Evolutionary conservation across 78 protist genomes (phyloP).

Genomic region (Dictyostelium firmibasis): DNA sequence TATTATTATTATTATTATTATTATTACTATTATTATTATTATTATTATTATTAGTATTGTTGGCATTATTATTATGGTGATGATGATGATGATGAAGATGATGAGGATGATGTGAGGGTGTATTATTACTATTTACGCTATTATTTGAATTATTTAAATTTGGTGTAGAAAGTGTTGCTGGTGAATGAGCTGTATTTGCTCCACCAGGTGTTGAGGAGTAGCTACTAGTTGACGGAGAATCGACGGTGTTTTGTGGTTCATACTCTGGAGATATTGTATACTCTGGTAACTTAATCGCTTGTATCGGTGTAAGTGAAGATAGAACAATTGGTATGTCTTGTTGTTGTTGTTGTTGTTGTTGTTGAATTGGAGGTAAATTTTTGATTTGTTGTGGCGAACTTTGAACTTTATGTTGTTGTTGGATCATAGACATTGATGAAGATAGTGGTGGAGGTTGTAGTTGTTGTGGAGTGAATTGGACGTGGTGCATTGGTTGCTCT

Average conservation of each 20-base stretch:
- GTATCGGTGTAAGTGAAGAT: background rate
- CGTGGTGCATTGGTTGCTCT: background rate
- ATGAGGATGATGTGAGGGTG: background rate
- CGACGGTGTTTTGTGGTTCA: background rate
- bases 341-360: background rate
- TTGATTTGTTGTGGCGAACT: background rate
- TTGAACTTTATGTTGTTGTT: background rate
- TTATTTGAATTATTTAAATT: conserved; percentile 6
- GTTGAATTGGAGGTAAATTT: background rate
- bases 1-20: too few relatives aligned
- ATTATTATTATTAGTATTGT: too few relatives aligned
- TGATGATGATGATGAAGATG: background rate
- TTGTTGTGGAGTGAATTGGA: background rate
- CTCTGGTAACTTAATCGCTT: conserved; percentile 1
- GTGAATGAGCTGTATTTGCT: background rate
- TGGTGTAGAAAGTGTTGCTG: background rate
- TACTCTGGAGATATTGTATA: background rate
- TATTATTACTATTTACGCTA: conserved; percentile 11
- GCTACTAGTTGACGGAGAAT: background rate
- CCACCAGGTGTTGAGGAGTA: background rate
- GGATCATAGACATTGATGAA: background rate
- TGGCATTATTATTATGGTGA: too few relatives aligned
- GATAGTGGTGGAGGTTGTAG: background rate
- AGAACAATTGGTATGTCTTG: conserved; percentile 10
- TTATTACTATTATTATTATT: too few relatives aligned